Percentiles rank a stretch among this genome's conserved stretches.
Evolutionary conservation across 441 rosid genomes (phyloP).

Genomic region (Codiaeum variegatum): DNA sequence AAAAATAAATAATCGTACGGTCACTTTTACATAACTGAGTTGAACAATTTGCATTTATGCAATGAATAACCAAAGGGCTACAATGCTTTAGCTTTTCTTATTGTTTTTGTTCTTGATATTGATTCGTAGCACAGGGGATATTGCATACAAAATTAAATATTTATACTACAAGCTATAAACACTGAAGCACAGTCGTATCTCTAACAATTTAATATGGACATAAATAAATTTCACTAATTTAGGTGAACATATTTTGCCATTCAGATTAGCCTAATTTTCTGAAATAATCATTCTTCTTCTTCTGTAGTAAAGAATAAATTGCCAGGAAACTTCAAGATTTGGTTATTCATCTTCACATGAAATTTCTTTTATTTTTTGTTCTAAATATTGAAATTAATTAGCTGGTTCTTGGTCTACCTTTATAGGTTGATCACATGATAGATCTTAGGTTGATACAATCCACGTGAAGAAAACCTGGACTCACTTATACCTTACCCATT

Average conservation of each 20-base stretch:
- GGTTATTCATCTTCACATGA: too few relatives aligned
- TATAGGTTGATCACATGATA: constrained; percentile 33
- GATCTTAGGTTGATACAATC: constrained; percentile 16
- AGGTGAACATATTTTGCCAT: too few relatives aligned
- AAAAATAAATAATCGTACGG: background rate
- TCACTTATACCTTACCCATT: background rate
- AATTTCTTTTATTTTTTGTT: background rate
- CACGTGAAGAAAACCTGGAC: constrained; percentile 29
- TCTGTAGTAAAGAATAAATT: too few relatives aligned
- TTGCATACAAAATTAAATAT: too few relatives aligned
- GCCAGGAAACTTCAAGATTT: background rate
- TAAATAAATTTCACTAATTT: too few relatives aligned
- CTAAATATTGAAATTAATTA: constrained; percentile 8
- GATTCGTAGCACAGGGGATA: background rate
- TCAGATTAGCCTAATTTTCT: too few relatives aligned
- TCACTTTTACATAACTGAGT: background rate
- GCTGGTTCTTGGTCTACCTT: constrained; percentile 28
- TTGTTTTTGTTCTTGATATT: background rate
- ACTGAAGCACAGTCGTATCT: too few relatives aligned
- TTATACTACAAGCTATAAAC: too few relatives aligned
- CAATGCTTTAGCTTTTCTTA: background rate
- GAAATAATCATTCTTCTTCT: background rate
- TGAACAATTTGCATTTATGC: constrained; percentile 8
- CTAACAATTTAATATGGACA: too few relatives aligned
- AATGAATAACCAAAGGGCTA: background rate